A percentile compares a stretch with the other conserved stretches of the same genome.
These are phyloP conservation scores for Phoenix roebelenii DNA, from an alignment of 176 grass and related monocot species.

Conservation along the genomic window DNA sequence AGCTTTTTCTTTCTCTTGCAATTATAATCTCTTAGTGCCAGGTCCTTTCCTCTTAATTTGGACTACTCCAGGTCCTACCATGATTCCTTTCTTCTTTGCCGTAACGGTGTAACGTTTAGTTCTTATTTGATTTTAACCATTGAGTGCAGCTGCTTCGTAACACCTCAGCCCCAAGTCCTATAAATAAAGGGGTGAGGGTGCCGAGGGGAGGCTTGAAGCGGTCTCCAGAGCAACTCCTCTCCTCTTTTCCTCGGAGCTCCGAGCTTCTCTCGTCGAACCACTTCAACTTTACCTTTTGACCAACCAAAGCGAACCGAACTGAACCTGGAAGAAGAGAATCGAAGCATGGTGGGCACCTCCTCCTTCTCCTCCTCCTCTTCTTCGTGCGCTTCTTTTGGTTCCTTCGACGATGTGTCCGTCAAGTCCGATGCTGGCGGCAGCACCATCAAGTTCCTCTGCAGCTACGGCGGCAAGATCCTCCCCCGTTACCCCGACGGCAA, in stretches of 20 bases:
- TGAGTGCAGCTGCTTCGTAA: neutral
- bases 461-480: conserved; percentile 67
- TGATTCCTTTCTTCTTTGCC: too few species aligned
- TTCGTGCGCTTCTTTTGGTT: conserved; percentile 5
- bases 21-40: too few species aligned
- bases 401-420: neutral
- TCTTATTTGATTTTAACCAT: too few species aligned
- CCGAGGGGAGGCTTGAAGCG: neutral
- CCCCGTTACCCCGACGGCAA: conserved; percentile 60
- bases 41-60: too few species aligned
- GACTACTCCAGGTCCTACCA: too few species aligned
- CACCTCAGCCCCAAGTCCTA: neutral
- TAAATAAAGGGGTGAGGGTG: neutral
- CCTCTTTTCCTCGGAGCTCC: neutral
- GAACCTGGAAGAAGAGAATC: neutral
- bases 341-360: neutral
- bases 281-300: neutral
- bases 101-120: too few species aligned
- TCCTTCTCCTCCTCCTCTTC: neutral
- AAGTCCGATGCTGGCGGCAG: neutral
- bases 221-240: neutral
- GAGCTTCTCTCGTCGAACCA: neutral
- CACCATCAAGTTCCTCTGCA: conserved; percentile 63
- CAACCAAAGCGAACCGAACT: neutral
- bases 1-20: too few species aligned